These are phyloP conservation scores for Penicillium soppii DNA, from an alignment of 495 filamentous ascomycete genomes.

Conservation along the genomic window DNA sequence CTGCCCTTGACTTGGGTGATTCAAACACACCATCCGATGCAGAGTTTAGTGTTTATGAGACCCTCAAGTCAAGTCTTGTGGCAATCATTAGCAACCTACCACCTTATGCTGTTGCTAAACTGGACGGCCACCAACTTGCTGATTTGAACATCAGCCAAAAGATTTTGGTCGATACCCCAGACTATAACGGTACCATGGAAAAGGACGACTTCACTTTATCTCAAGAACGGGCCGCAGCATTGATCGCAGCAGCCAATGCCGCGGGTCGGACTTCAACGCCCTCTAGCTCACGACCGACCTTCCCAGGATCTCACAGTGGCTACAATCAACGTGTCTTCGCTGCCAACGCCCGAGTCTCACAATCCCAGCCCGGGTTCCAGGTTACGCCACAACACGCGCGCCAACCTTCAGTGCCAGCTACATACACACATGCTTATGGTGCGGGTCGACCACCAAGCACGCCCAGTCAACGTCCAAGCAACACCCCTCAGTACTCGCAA, in stretches of 20 bases:
- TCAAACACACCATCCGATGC: slow-evolving; percentile 56
- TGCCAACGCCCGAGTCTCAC: slow-evolving; percentile 32
- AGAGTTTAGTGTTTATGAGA: slow-evolving; percentile 72
- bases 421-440: slow-evolving; percentile 37
- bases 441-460: slow-evolving; percentile 43
- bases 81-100: slow-evolving; percentile 74
- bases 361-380: slow-evolving; percentile 35
- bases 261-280: slow-evolving; percentile 35
- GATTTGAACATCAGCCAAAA: slow-evolving; percentile 82
- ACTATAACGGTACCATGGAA: slow-evolving; percentile 81
- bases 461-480: slow-evolving; percentile 41
- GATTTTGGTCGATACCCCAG: slow-evolving; percentile 66
- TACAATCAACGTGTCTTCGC: slow-evolving; percentile 39
- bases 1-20: slow-evolving; percentile 34
- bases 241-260: slow-evolving; percentile 25
- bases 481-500: slow-evolving; percentile 38
- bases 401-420: slow-evolving; percentile 35
- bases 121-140: slow-evolving; percentile 79
- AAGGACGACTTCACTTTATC: slow-evolving; percentile 65
- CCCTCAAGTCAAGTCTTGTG: slow-evolving; percentile 68
- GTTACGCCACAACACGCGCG: slow-evolving; percentile 40
- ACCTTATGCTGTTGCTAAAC: slow-evolving; percentile 80
- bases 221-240: slow-evolving; percentile 35
- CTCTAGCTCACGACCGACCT: slow-evolving; percentile 26
- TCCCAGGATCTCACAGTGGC: slow-evolving; percentile 26